Percentiles rank a stretch among this genome's conserved stretches.
Evolutionary conservation across 352 stramenopile genomes (phyloP).

Genomic region (Paralagenidium karlingii): DNA sequence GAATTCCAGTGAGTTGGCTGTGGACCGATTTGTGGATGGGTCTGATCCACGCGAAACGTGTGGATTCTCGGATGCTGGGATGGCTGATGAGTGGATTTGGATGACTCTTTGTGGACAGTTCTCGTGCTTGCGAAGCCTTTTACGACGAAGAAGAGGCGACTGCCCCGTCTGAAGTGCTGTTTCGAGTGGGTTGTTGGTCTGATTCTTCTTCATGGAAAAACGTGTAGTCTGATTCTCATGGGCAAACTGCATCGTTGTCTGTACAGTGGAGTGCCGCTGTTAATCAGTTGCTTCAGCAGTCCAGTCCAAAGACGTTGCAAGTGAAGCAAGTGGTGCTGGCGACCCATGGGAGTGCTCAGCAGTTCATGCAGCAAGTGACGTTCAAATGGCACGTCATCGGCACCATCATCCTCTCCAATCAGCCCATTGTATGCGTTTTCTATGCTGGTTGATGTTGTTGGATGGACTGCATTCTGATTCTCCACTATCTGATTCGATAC

Average conservation of each 20-base stretch:
- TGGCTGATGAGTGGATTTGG: neutral
- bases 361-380: conserved; percentile 32
- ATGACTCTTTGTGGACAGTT: conserved; percentile 13
- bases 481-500: conserved; percentile 3
- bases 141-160: conserved; percentile 12
- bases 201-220: neutral
- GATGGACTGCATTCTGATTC: neutral
- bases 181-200: conserved; percentile 22
- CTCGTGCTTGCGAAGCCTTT: conserved; percentile 21
- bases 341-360: conserved; percentile 21
- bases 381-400: conserved; percentile 25
- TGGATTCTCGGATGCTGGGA: neutral
- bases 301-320: neutral
- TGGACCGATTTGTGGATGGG: neutral
- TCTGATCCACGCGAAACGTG: neutral
- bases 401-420: conserved; percentile 36
- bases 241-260: too few species aligned
- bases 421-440: conserved; percentile 19
- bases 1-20: conserved; percentile 28
- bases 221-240: too few species aligned
- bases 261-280: too few species aligned
- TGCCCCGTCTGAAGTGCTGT: conserved; percentile 20
- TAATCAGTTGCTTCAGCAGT: neutral
- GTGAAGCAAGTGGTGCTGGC: conserved; percentile 37
- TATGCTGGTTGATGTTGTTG: neutral